Base-by-base conservation (phyloP, 1,284 basidiomycete genomes). In the Tilletia caries region DNA sequence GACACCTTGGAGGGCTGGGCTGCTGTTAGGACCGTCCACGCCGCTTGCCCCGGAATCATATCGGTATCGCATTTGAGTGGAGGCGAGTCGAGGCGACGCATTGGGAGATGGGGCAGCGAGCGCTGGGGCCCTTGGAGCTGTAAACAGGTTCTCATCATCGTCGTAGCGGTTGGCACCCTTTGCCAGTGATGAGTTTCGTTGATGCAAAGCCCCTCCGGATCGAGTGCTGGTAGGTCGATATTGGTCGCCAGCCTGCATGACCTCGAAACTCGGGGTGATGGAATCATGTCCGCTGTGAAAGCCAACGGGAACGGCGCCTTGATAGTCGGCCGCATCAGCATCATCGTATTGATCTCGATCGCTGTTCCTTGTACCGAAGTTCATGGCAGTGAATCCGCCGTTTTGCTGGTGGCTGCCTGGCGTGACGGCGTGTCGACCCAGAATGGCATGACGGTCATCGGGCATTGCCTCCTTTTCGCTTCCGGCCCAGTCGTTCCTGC, bases 221-320 rank as follows among this genome's bases (percentile, higher is more conserved):
- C 10, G 25, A 6, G 27, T 10, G 10, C 8, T 33, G 6, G 54
- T 5, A 27, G n/a, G 23, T 18, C 20, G 5, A 20, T 27, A 33
- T 20, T 60, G 54, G 27, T 60, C 54, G 2, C 54, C 5, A 27
- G 54, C 54, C 20, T 60, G 54, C 54, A 60, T 60, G 54, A 60
- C 54, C 32, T 60, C 54, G 32, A 60, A 60, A 25, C 25, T 29
- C 4, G 54, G 54, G 8, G 54, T 18, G 25, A 29, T 60, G 8
- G 54, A 60, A 18, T 18, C 54, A 25, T 25, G 23, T 25, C 25
- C 54, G 54, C 32, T 60, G 54, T 18, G 15, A 27, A 29, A 23
- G 6, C 10, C 10, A 10, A 60, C 27, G 6, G 54, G 54, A 12
- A 33, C 25, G 29, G 20, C 20, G 4, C 54, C 54, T 29, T 60